Base-by-base conservation (phyloP, 73 alveolate species). In the Paramecium primaurelia region DNA sequence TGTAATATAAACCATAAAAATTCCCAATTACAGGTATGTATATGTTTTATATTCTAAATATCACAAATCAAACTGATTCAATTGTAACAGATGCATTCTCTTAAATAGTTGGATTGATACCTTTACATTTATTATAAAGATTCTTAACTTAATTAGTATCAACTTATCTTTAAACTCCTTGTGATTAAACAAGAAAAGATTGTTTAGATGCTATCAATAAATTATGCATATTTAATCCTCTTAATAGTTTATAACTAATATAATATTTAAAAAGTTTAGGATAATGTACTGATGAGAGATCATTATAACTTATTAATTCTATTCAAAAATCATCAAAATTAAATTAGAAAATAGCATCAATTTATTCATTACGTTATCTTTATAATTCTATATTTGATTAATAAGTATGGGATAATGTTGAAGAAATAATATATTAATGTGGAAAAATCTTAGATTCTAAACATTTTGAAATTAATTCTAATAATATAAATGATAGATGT, bases 1-100 rank as follows among this genome's bases (percentile, higher is more conserved):
- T 28, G 20, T 12, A 80, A 47, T 80, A 80, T 36, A 80, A 80
- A 49, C 91, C 91, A 16, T 16, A 80, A 11, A 80, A 49, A 80
- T 80, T 32, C 26, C 91, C 91, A 2, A 11, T 80, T 4, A 25
- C 14, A 18, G 47, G 47, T 20, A 45, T 49, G 75, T 47, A 25
- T 47, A 26, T 80, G 32, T 80, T 80, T 36, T 16, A 42, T 28
- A 42, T 80, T 9, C 16, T 73, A 2, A 73, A 34, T 16, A 30
- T 73, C 4, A 73, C 87, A 1, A 73, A 73, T 38, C 59, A 58
- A 8, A 73, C 37, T 11, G 87, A 73, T 20, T 73, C 87, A 14
- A 36, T 45, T 26, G 75, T 80, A 0, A 34, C 25, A 11, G 91
- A 80, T 32, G 71, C 91, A n/a, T 80, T 80, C 34, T 42, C 47